Evolutionary conservation across 768 basidiomycete species (phyloP), one percentile per base, ranked within the genome.

Genomic region (Peribolospora baueri): DNA sequence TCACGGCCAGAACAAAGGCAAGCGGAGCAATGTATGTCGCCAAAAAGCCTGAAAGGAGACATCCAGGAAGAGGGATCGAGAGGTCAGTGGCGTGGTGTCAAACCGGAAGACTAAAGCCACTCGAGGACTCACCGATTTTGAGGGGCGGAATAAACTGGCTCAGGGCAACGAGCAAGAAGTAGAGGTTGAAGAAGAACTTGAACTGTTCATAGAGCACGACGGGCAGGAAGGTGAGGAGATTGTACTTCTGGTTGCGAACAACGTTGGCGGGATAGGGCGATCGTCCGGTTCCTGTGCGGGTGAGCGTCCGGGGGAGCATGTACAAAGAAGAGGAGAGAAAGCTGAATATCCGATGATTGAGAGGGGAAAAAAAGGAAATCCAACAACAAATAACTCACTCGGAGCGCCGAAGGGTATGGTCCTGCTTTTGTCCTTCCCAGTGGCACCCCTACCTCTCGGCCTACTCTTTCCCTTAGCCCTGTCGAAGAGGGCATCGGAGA

Each of bases 151-250:
- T 71, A 65, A 98, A 93, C 68, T 97, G 93, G 7, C 84, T 87
- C 6, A 97, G 73, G 0, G 93, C 93, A 43, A 98, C 93, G 36
- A 97, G 79, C 8, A 97, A 76, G 65, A 98, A 98, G 68, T 97
- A 98, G 5, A 95, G 74, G 66, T 97, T 98, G 78, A 93, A 97
- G 72, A 98, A 98, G 74, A 91, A 95, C 69, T 95, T 97, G 80
- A 97, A 98, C 67, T 97, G 91, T 67, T 97, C 90, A 68, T 95
- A 97, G 66, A 97, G 78, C 48, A 97, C 90, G 60, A 95, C 76
- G 3, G 93, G 93, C 7, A 98, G 75, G 73, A 98, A 98, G n/a
- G 84, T 87, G 70, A 85, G 76, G 54, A 83, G 73, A 65, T 90
- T 91, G 74, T 97, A 97, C 71, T 98, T 98, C 68, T 97, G 91